These are phyloP conservation scores for Pleurozium schreberi DNA, from an alignment of 225 moss, liverwort and hornwort genomes.

Conservation along the genomic window DNA sequence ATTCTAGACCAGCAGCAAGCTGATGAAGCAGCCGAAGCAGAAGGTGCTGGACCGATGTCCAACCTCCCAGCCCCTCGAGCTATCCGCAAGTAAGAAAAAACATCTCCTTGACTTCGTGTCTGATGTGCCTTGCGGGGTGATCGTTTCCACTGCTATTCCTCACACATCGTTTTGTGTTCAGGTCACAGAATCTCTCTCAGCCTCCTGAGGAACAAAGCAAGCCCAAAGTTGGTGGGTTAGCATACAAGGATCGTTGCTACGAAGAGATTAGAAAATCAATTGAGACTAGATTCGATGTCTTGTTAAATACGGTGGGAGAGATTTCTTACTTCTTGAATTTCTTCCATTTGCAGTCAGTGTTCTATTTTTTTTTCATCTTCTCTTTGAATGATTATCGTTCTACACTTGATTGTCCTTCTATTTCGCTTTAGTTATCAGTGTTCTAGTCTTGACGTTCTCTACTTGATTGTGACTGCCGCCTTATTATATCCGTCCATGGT, in stretches of 20 bases:
- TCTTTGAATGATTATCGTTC: neutral
- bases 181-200: conserved; percentile 66
- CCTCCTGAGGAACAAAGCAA: conserved; percentile 60
- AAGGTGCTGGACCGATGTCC: conserved; percentile 88
- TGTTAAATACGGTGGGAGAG: conserved; percentile 59
- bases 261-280: conserved; percentile 93
- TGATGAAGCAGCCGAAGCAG: conserved; percentile 96
- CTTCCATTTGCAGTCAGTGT: neutral
- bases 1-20: conserved; percentile 98
- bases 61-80: conserved; percentile 76
- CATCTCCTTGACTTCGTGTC: neutral
- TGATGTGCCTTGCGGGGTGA: neutral
- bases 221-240: conserved; percentile 61
- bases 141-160: neutral
- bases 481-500: neutral
- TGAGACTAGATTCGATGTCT: conserved; percentile 67
- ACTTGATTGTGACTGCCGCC: neutral
- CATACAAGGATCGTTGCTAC: conserved; percentile 97
- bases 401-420: neutral
- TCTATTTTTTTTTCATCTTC: neutral
- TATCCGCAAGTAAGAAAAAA: conserved; percentile 64
- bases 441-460: neutral
- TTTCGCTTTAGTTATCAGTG: neutral
- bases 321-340: neutral
- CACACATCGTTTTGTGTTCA: conserved; percentile 5